Percentiles rank a stretch among this genome's conserved stretches.
Conservation (phyloP, 2,329 filamentous ascomycete species). For the Fusarium decemcellulare region DNA sequence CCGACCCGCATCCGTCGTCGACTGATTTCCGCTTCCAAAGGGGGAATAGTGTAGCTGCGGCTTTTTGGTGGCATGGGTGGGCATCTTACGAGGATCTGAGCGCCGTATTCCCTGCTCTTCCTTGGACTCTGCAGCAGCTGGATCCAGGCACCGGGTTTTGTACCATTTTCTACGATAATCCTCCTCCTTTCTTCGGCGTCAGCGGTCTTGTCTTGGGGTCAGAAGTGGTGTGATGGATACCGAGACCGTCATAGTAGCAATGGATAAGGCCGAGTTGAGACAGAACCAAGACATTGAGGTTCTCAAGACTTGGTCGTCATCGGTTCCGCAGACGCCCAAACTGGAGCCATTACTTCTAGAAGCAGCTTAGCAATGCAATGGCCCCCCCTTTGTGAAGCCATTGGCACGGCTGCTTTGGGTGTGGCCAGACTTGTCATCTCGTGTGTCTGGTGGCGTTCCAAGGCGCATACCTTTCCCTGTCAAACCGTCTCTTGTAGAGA, state of each 20-base stretch:
- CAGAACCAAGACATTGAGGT: not conserved
- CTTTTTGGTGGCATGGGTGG: not conserved
- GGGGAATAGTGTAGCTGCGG: not conserved
- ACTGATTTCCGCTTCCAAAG: not conserved
- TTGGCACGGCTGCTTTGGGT: not conserved
- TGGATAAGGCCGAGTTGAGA: not conserved
- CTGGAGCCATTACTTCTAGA: not conserved
- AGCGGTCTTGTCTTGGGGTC: too few species aligned
- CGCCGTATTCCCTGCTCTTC: not conserved
- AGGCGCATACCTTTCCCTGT: not conserved
- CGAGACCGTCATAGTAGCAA: conserved; percentile 17
- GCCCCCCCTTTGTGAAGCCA: too few species aligned
- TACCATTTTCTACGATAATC: conserved; percentile 1
- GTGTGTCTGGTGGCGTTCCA: too few species aligned
- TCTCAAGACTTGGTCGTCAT: not conserved
- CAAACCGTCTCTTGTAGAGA: not conserved
- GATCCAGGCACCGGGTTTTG: not conserved
- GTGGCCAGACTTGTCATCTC: not conserved
- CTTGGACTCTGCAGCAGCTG: too few species aligned
- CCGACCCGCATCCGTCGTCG: not conserved
- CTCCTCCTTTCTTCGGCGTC: too few species aligned
- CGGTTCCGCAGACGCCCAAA: not conserved
- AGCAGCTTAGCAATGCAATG: conserved; percentile 1
- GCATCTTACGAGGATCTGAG: not conserved
- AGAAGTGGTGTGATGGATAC: not conserved